A percentile compares a stretch with the other conserved stretches of the same genome.
phyloP scores from a whole-genome alignment of 495 filamentous ascomycete species.

The Lindgomyces ingoldianus region DNA sequence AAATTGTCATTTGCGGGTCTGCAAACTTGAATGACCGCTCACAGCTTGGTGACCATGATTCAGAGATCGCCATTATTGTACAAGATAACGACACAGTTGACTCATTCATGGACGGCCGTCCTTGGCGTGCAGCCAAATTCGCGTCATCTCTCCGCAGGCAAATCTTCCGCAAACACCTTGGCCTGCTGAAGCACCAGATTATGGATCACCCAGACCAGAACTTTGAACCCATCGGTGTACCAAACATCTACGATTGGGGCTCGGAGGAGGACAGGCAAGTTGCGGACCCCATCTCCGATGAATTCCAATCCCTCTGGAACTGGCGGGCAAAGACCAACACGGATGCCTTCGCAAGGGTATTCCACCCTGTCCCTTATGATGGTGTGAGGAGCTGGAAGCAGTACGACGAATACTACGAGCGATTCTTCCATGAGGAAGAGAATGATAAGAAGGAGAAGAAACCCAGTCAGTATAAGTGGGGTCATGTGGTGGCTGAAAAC shows the following conservation, averaged over 20 bases:
- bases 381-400: slow-evolving; percentile 75
- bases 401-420: slow-evolving; percentile 80
- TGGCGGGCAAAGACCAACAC: slow-evolving; percentile 76
- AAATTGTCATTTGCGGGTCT: slow-evolving; percentile 83
- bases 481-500: slow-evolving; percentile 81
- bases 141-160: slow-evolving; percentile 80
- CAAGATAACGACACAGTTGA: slow-evolving; percentile 72
- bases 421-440: slow-evolving; percentile 57
- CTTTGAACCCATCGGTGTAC: slow-evolving; percentile 71
- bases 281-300: slow-evolving; percentile 68
- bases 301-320: slow-evolving; percentile 72
- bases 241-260: slow-evolving; percentile 82
- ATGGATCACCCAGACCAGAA: slow-evolving; percentile 64
- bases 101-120: slow-evolving; percentile 69
- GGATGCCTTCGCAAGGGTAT: slow-evolving; percentile 78
- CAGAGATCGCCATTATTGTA: slow-evolving; percentile 78
- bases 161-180: slow-evolving; percentile 89
- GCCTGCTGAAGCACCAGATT: slow-evolving; percentile 73
- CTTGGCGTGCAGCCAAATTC: slow-evolving; percentile 74
- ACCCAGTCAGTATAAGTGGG: slow-evolving; percentile 64
- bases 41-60: slow-evolving; percentile 83
- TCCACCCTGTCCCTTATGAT: slow-evolving; percentile 88
- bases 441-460: slow-evolving; percentile 49
- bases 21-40: slow-evolving; percentile 95
- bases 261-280: slow-evolving; percentile 72